Evolutionary conservation across 352 stramenopile species (phyloP), one percentile per base, ranked within the genome.

Genomic region (Pilasporangium apinafurcum): DNA sequence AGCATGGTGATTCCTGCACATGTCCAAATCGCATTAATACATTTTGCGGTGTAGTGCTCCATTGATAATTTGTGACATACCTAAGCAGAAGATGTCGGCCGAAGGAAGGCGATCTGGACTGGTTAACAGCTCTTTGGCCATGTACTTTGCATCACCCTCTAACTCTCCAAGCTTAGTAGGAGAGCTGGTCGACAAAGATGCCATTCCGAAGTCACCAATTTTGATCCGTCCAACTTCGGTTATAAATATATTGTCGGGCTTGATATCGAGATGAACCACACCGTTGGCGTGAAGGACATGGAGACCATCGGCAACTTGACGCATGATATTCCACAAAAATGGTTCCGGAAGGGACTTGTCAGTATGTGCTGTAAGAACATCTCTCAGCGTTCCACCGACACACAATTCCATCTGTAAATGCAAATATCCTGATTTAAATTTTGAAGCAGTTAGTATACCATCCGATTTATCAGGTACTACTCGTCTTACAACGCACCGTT

Each of bases 191-290:
- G 68, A 56, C 27, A 78, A 63, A 8, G 69, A 79, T 0, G 92
- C 89, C 52, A 98, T 83, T 17, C 95, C 95, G 48, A 98, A 97
- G 61, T 98, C 95, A 12, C 83, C 86, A 40, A 96, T 69, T 52
- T 95, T 95, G 17, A 96, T 39, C 12, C 38, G 26, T 1, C 83
- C 82, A 16, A 78, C 39, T 13, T 62, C 45, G 2, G 71, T 69
- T 22, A 95, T 80, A 53, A 98, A 96, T 39, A 98, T 86, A 53
- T 98, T 98, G n/a, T 93, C 90, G 10, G 94, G 92, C 56, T 98
- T 98, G 51, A 98, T 90, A 53, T 98, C 95, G 35, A 97, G 69
- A 51, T 98, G 95, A 16, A 98, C 86, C 25, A 98, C 78, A 0
- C 69, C 56, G 38, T 94, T 69, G 1, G 71, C 74, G 62, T 98